Evolutionary conservation across 1,284 basidiomycete genomes (phyloP).

Genomic region (Apiotrichum mycotoxinovorans): DNA sequence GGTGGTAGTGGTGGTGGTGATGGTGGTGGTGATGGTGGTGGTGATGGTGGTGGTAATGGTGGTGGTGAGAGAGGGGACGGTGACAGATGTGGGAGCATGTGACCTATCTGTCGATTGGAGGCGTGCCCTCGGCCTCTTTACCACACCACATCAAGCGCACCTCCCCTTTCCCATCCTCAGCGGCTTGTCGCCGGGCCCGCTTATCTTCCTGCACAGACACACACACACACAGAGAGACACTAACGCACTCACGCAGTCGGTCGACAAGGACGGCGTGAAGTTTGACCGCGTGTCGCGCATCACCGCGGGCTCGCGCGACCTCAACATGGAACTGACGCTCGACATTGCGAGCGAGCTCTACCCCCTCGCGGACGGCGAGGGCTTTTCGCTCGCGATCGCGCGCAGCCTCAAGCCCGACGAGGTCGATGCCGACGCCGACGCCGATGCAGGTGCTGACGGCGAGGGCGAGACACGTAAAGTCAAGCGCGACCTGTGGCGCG

Average conservation of each 20-base stretch:
- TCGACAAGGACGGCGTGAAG: conserved; percentile 88
- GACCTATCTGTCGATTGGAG: no score
- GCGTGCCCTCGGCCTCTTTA: no score
- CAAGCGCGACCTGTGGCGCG: conserved; percentile 79
- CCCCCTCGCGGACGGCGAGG: conserved; percentile 65
- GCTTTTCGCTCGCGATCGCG: conserved; percentile 80
- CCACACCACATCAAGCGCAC: neutral
- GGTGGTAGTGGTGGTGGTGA: neutral
- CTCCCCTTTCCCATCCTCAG: neutral
- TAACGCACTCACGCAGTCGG: conserved; percentile 38
- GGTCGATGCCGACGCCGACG: conserved; percentile 52
- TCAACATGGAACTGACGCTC: conserved; percentile 81
- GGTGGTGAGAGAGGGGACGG: no score
- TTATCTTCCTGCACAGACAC: no score
- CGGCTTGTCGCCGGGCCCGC: neutral
- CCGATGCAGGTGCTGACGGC: conserved; percentile 50
- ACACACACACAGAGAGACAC: no score
- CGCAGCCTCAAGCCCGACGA: conserved; percentile 69
- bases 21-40: no score
- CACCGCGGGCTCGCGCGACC: conserved; percentile 76
- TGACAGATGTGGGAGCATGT: no score
- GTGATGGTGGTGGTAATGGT: no score
- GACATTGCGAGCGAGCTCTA: conserved; percentile 90
- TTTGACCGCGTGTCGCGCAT: conserved; percentile 70
- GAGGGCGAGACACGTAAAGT: conserved; percentile 57